phyloP scores from a whole-genome alignment of 2,329 filamentous ascomycete species.

The Fusarium foetens region DNA sequence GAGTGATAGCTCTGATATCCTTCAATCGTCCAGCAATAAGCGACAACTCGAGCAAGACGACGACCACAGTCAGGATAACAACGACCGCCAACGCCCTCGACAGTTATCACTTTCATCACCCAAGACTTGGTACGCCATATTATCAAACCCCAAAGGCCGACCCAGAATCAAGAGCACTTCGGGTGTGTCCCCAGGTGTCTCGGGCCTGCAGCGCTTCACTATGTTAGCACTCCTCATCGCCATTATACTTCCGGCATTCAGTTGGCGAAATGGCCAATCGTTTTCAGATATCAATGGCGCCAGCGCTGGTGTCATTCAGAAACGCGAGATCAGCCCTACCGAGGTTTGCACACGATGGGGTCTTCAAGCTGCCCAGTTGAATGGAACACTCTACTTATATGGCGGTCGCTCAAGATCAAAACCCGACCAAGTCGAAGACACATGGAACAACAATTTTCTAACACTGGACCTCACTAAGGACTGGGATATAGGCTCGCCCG shows the following conservation, averaged over 20 bases:
- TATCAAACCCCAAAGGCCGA: constrained; percentile 52
- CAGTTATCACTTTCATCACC: constrained; percentile 38
- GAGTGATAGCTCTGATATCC: constrained; percentile 43
- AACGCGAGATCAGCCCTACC: constrained; percentile 42
- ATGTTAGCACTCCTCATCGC: constrained; percentile 62
- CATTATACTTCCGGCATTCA: constrained; percentile 59
- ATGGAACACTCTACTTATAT: constrained; percentile 81
- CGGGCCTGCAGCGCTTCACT: constrained; percentile 57
- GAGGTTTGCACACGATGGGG: constrained; percentile 73
- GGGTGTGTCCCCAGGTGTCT: constrained; percentile 55
- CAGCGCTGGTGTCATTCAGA: constrained; percentile 58
- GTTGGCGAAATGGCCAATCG: constrained; percentile 53
- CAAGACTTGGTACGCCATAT: constrained; percentile 56
- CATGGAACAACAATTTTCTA: constrained; percentile 82
- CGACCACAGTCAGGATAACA: constrained; percentile 4
- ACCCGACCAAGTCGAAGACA: constrained; percentile 67
- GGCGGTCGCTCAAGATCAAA: constrained; percentile 72
- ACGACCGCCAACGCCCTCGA: constrained; percentile 17
- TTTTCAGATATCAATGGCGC: constrained; percentile 56
- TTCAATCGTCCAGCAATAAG: constrained; percentile 6
- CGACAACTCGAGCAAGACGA: constrained; percentile 10
- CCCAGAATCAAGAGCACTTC: constrained; percentile 57
- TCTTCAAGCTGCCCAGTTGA: constrained; percentile 75
- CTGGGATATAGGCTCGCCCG: constrained; percentile 74
- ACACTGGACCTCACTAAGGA: constrained; percentile 76